A percentile compares a stretch with the other conserved stretches of the same genome.
Evolutionary conservation across 257 asterid genomes (phyloP).

Genomic region (Leptodermis oblonga): DNA sequence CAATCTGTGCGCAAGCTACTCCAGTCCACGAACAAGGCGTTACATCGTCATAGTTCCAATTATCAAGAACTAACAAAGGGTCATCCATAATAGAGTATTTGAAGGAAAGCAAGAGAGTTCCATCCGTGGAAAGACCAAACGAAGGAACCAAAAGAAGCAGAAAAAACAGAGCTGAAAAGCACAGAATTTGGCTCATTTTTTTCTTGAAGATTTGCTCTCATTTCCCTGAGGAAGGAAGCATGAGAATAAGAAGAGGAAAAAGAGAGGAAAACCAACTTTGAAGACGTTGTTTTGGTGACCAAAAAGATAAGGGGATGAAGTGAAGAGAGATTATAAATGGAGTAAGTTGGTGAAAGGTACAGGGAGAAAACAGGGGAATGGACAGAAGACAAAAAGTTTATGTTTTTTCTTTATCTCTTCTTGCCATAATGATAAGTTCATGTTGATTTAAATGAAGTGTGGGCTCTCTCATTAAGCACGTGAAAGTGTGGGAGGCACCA

Average conservation of each 20-base stretch:
- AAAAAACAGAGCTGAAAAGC: conserved; percentile 23
- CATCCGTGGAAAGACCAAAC: conserved; percentile 64
- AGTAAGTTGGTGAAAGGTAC: conserved; percentile 28
- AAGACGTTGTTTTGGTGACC: conserved; percentile 73
- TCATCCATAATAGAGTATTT: conserved; percentile 71
- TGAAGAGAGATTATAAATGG: conserved; percentile 14
- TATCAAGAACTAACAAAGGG: conserved; percentile 74
- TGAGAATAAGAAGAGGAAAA: neutral
- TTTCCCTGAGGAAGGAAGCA: conserved; percentile 26
- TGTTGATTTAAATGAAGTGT: conserved; percentile 2
- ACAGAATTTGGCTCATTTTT: conserved; percentile 28
- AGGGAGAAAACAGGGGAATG: conserved; percentile 16
- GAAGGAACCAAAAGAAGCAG: conserved; percentile 42
- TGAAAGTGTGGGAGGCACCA: neutral
- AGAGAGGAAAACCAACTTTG: conserved; percentile 47
- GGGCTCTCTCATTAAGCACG: conserved; percentile 1
- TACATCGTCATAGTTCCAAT: conserved; percentile 72
- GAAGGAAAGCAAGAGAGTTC: conserved; percentile 73
- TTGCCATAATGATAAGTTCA: conserved; percentile 4
- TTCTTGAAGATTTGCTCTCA: conserved; percentile 14
- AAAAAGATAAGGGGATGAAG: conserved; percentile 23
- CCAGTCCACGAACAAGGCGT: conserved; percentile 84
- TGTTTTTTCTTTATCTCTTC: neutral
- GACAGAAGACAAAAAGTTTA: conserved; percentile 8
- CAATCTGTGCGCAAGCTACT: conserved; percentile 47